Percentiles rank a stretch among this genome's conserved stretches.
Conservation (phyloP, 2,329 filamentous ascomycete genomes). For the Eurotiales sp. region DNA sequence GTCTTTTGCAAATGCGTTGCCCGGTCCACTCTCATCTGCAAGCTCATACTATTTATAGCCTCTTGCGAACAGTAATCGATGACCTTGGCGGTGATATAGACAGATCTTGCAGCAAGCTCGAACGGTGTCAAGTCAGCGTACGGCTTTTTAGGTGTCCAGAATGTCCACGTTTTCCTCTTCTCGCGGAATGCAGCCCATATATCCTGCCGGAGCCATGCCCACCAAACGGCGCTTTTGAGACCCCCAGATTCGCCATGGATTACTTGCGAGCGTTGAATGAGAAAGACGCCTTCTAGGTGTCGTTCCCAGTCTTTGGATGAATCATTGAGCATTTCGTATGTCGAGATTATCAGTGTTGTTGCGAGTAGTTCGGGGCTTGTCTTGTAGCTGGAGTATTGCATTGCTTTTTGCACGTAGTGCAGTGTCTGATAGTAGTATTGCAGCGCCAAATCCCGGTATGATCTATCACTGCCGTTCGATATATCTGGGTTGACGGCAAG, state of each 20-base stretch:
- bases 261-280: constrained; percentile 26
- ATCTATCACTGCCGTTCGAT: background rate
- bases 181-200: constrained; percentile 29
- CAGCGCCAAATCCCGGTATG: constrained; percentile 19
- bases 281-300: constrained; percentile 27
- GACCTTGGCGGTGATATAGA: constrained; percentile 23
- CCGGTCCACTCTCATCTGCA: constrained; percentile 16
- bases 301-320: constrained; percentile 27
- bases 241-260: constrained; percentile 27
- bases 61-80: constrained; percentile 21
- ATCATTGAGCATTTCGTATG: constrained; percentile 30
- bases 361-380: constrained; percentile 26
- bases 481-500: constrained; percentile 4
- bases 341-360: constrained; percentile 25
- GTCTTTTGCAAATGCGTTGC: constrained; percentile 18
- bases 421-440: constrained; percentile 28
- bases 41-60: constrained; percentile 9
- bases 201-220: constrained; percentile 31
- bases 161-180: constrained; percentile 24
- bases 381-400: constrained; percentile 24
- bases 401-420: constrained; percentile 26
- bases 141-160: constrained; percentile 21
- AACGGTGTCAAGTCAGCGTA: constrained; percentile 16
- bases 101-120: constrained; percentile 18
- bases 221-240: constrained; percentile 26